Percentiles rank a stretch among this genome's conserved stretches.
Evolutionary conservation across 2,329 filamentous ascomycete genomes (phyloP).

Genomic region (Aspergillus arachidicola): DNA sequence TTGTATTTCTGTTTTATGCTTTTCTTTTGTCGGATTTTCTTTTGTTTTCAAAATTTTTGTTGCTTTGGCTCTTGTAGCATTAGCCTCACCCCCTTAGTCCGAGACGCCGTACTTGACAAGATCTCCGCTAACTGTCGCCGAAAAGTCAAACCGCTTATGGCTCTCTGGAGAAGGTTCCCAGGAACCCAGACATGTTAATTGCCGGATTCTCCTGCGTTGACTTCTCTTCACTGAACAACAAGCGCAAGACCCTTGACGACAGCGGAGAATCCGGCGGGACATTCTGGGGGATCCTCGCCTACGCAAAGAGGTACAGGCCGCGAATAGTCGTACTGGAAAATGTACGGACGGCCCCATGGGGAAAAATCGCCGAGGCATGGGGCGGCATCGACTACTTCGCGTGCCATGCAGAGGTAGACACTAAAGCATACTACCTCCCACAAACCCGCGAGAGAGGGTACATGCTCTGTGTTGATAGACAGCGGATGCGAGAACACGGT

Average conservation of each 20-base stretch:
- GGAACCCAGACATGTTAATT: conserved; percentile 64
- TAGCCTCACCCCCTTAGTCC: not conserved
- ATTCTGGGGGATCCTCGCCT: conserved; percentile 63
- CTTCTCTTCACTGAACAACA: conserved; percentile 67
- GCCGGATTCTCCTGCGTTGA: conserved; percentile 78
- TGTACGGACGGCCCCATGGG: conserved; percentile 64
- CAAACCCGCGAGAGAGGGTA: conserved; percentile 68
- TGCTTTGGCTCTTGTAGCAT: not conserved
- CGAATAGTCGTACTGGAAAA: conserved; percentile 73
- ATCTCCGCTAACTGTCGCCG: not conserved
- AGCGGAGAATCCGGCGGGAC: conserved; percentile 68
- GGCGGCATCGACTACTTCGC: conserved; percentile 59
- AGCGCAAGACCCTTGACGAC: conserved; percentile 53
- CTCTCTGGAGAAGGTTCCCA: conserved; percentile 58
- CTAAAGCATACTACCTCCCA: conserved; percentile 72
- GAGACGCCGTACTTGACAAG: not conserved
- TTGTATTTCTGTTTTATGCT: not conserved
- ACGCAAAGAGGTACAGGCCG: conserved; percentile 59
- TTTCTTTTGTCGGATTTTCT: conserved; percentile 2
- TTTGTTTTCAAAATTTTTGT: not conserved
- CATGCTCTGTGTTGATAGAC: conserved; percentile 57
- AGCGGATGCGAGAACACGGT: conserved; percentile 23
- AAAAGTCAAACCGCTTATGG: conserved; percentile 69
- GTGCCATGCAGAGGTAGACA: conserved; percentile 58
- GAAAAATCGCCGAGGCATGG: conserved; percentile 50